Evolutionary conservation across 306 rosid species (phyloP), one percentile per base, ranked within the genome.

Genomic region (Sophora flavescens): DNA sequence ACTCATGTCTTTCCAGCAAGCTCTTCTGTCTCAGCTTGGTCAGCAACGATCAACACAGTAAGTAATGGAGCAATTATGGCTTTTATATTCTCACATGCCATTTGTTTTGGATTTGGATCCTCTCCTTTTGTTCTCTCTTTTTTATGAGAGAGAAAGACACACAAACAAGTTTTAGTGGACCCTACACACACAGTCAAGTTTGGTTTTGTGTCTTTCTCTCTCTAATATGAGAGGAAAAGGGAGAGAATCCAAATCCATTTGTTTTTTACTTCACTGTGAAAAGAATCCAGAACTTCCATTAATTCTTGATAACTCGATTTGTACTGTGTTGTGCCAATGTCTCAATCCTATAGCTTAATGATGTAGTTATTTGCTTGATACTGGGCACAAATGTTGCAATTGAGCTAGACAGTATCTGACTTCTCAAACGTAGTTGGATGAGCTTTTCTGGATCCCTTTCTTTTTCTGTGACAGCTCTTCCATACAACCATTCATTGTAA

Each of bases 11-110:
- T 66, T 90, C 72, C 89, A 86, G 85, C 93, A 87, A 84, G 77
- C 87, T 54, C 92, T 87, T 63, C 44, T 88, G 85, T 80, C 93
- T 26, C 92, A 86, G 84, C 71, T 83, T 78, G 87, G 89, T 76
- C 87, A 64, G 65, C 89, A 80, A 74, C 97, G 87, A 78, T 70
- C 97, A 80, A 80, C 91, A 59, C 89, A 72, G 96, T 90, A 86
- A 88, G 97, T 82, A 78, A 68, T 77, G 70, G 59, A 73, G 47
- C 62, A 76, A 39, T 77, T 57, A 10, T 75, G 47, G 50, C 53
- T 12, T 80, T 70, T 47, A 6, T 28, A 5, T 80, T 82, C 30
- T 59, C 22, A 66, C 48, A 51, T 78, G 16, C 9, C 17, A 12
- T 72, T 35, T 67, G 52, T 63, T 63, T 47, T 44, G 22, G 22